Conservation (phyloP, 164 flowering plant genomes). For the Stephania japonica region DNA sequence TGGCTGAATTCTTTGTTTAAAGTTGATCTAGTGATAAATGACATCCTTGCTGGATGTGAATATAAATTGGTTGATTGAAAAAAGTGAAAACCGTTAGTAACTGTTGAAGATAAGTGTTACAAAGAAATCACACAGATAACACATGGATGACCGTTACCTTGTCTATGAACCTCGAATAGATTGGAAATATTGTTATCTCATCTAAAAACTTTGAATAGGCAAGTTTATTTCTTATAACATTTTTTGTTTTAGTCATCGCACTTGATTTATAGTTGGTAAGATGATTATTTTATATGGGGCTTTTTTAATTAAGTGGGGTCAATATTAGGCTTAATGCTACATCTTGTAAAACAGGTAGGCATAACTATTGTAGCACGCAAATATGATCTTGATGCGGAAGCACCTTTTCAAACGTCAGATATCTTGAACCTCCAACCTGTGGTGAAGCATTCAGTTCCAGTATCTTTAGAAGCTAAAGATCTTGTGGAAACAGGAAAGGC, state of each 20-base stretch:
- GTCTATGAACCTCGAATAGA: neutral
- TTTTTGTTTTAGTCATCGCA: neutral
- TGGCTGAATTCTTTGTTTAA: neutral
- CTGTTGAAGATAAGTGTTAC: neutral
- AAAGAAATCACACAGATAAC: neutral
- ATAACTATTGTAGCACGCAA: slow-evolving; percentile 70
- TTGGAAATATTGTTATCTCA: no score
- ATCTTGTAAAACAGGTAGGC: slow-evolving; percentile 55
- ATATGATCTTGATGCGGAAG: slow-evolving; percentile 57
- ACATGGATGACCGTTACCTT: neutral
- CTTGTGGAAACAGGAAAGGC: slow-evolving; percentile 90
- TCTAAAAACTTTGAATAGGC: neutral
- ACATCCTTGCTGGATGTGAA: neutral
- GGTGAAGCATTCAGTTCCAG: slow-evolving; percentile 88
- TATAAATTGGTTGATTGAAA: no score
- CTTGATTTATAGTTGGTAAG: neutral
- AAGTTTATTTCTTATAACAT: neutral
- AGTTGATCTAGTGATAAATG: no score
- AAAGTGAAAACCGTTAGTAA: neutral
- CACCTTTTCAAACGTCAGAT: slow-evolving; percentile 77
- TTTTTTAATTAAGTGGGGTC: neutral
- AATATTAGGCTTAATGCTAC: slow-evolving; percentile 1
- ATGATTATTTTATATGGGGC: neutral
- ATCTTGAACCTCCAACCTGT: slow-evolving; percentile 83
- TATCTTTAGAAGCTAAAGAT: slow-evolving; percentile 88